A percentile compares a stretch with the other conserved stretches of the same genome.
These are phyloP conservation scores for Balamuthia mandrillaris DNA, from an alignment of 208 protist species.

Conservation along the genomic window DNA sequence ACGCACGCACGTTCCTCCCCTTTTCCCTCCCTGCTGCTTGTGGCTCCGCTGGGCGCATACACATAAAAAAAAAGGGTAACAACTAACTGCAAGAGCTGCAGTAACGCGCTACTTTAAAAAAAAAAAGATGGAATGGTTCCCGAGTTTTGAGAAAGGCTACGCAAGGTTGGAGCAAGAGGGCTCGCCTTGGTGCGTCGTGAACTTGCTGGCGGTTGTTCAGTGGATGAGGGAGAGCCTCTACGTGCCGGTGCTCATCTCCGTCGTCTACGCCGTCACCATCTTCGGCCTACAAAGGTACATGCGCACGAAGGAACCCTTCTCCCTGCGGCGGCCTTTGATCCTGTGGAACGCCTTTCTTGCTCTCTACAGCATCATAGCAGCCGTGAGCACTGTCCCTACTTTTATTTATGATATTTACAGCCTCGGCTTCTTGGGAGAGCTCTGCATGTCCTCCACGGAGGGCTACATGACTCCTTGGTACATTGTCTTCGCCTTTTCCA, in stretches of 20 bases:
- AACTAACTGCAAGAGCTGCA: too few species aligned
- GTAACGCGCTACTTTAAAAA: too few species aligned
- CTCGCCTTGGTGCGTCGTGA: too few species aligned
- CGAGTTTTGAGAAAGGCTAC: too few species aligned
- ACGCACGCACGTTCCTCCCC: too few species aligned
- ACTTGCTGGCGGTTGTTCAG: background rate
- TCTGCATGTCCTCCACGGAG: background rate
- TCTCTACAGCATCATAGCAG: constrained; percentile 74
- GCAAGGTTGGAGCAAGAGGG: too few species aligned
- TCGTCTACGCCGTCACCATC: background rate
- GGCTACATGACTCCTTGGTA: background rate
- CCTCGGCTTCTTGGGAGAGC: background rate
- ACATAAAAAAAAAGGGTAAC: too few species aligned
- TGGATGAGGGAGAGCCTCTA: background rate
- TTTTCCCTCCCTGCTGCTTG: too few species aligned
- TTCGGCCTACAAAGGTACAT: constrained; percentile 47
- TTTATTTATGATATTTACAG: background rate
- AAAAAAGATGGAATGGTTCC: too few species aligned
- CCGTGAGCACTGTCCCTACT: background rate
- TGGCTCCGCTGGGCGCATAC: too few species aligned
- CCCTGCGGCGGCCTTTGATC: constrained; percentile 61
- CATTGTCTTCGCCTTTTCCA: constrained; percentile 68
- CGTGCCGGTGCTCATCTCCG: background rate
- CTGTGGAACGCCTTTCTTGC: constrained; percentile 80
- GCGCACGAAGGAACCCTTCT: constrained; percentile 67